These are phyloP conservation scores for Loxodes magnus DNA, from an alignment of 73 alveolate genomes.

Conservation along the genomic window DNA sequence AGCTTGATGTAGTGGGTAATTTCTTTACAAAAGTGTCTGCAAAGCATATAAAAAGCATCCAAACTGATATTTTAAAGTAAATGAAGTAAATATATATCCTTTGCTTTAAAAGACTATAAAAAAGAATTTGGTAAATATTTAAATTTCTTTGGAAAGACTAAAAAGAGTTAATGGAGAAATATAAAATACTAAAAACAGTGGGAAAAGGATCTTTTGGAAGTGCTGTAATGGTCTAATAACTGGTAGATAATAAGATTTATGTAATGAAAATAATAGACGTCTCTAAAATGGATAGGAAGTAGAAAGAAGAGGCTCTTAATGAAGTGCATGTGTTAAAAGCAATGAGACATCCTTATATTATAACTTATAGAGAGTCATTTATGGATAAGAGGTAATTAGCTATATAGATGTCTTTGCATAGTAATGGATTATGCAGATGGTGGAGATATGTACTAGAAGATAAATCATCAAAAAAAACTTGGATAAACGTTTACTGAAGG, in stretches of 20 bases:
- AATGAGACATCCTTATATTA: slow-evolving; percentile 88
- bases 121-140: too few species aligned
- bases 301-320: slow-evolving; percentile 76
- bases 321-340: slow-evolving; percentile 81
- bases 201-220: slow-evolving; percentile 86
- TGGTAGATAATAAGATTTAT: slow-evolving; percentile 49
- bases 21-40: too few species aligned
- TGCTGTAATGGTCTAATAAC: slow-evolving; percentile 75
- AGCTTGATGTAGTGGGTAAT: too few species aligned
- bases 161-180: slow-evolving; percentile 28
- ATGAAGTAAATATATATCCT: too few species aligned
- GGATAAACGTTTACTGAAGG: slow-evolving; percentile 70
- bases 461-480: slow-evolving; percentile 64
- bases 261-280: slow-evolving; percentile 77
- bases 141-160: slow-evolving; percentile 1
- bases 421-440: slow-evolving; percentile 99
- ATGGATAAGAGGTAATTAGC: slow-evolving; percentile 82
- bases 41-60: too few species aligned
- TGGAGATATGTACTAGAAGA: slow-evolving; percentile 91
- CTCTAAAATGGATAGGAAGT: slow-evolving; percentile 69
- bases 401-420: slow-evolving; percentile 84
- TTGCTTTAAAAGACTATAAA: too few species aligned
- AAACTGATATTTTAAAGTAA: too few species aligned
- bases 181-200: slow-evolving; percentile 41
- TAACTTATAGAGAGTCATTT: slow-evolving; percentile 79